phyloP scores from a whole-genome alignment of 2,329 filamentous ascomycete genomes.

The Cercospora brassicicola region DNA sequence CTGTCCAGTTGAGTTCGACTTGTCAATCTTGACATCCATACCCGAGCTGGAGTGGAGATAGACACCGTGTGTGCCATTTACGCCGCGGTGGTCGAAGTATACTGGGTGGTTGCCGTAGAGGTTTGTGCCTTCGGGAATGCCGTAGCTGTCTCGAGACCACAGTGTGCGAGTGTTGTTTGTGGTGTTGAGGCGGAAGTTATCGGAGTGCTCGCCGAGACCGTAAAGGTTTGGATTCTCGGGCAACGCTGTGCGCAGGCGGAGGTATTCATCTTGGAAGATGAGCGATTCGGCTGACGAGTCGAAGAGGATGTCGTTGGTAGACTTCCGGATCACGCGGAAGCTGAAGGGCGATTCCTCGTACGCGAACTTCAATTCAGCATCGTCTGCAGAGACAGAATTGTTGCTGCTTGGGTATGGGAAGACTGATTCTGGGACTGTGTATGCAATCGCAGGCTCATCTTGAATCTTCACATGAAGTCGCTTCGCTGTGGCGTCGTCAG shows the following conservation, averaged over 20 bases:
- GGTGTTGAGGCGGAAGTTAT: conserved; percentile 57
- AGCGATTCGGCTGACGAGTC: conserved; percentile 34
- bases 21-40: conserved; percentile 75
- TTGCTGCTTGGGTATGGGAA: conserved; percentile 59
- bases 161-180: conserved; percentile 69
- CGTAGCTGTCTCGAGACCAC: conserved; percentile 67
- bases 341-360: conserved; percentile 35
- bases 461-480: conserved; percentile 67
- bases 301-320: conserved; percentile 35
- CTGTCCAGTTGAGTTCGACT: conserved; percentile 48
- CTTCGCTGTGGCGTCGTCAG: conserved; percentile 9
- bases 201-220: conserved; percentile 74
- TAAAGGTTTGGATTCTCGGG: conserved; percentile 70
- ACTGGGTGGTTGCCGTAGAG: conserved; percentile 72
- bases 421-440: conserved; percentile 70
- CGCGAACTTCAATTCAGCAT: conserved; percentile 31
- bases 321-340: conserved; percentile 32
- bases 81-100: conserved; percentile 68
- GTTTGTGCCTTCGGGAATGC: conserved; percentile 62
- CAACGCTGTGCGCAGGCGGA: conserved; percentile 70
- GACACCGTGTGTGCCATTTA: conserved; percentile 60
- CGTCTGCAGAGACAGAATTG: conserved; percentile 28
- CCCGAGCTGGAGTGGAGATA: conserved; percentile 69
- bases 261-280: conserved; percentile 38
- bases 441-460: conserved; percentile 66